Percentiles rank a stretch among this genome's conserved stretches.
These are phyloP conservation scores for Ogataea pilisensis DNA, from an alignment of 805 yeast genomes.

Conservation along the genomic window DNA sequence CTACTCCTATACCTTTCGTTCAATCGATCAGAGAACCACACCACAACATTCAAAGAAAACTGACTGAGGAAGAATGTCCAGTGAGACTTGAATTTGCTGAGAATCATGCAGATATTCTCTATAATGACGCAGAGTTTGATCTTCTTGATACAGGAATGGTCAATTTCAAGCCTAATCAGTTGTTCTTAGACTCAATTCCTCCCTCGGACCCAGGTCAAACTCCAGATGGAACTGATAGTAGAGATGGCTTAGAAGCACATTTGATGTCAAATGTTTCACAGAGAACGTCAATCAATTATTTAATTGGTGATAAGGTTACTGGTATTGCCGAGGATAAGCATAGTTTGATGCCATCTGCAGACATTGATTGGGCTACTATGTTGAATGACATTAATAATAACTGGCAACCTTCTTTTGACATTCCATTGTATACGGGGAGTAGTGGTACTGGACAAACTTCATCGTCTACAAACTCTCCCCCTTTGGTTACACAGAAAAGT, in stretches of 20 bases:
- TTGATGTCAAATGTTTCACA: too few relatives aligned
- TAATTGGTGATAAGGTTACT: not conserved
- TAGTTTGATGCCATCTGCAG: not conserved
- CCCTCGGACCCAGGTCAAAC: not conserved
- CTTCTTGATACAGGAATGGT: not conserved
- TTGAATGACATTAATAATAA: conserved; percentile 13
- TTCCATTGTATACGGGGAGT: conserved; percentile 1
- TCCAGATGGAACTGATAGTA: not conserved
- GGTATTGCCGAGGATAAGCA: not conserved
- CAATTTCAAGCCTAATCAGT: conserved; percentile 9
- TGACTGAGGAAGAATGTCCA: not conserved
- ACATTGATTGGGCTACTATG: conserved; percentile 1
- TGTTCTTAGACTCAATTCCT: conserved; percentile 5
- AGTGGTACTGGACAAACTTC: not conserved
- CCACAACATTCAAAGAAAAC: not conserved
- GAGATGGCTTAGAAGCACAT: too few relatives aligned
- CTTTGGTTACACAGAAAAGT: not conserved
- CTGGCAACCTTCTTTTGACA: conserved; percentile 16
- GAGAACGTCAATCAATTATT: not conserved
- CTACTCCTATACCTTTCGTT: too few relatives aligned
- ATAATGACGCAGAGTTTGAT: conserved; percentile 5
- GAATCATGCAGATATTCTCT: not conserved
- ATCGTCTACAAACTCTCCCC: not conserved
- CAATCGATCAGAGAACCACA: not conserved
- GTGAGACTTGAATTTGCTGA: not conserved